phyloP scores from a whole-genome alignment of 2,329 filamentous ascomycete species.

The Thelonectria blattea region DNA sequence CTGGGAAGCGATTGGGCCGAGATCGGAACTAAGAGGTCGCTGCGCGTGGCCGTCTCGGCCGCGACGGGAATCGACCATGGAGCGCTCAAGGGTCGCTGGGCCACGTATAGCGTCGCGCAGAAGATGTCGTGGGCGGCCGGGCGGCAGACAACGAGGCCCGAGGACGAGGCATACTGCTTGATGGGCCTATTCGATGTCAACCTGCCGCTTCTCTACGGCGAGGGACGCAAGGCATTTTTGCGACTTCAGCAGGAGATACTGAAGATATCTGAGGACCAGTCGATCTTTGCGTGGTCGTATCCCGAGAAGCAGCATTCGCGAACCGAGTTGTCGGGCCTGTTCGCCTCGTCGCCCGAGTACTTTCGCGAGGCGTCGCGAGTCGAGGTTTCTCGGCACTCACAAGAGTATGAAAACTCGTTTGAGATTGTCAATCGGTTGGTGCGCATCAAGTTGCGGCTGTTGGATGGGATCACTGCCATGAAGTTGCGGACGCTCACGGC shows the following conservation, averaged over 20 bases:
- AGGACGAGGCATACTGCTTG: constrained; percentile 34
- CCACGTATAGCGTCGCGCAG: constrained; percentile 17
- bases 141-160: constrained; percentile 26
- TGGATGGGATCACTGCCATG: no score
- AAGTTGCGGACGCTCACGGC: no score
- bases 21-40: constrained; percentile 18
- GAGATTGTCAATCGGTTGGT: no score
- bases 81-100: constrained; percentile 7
- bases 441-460: no score
- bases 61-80: constrained; percentile 25
- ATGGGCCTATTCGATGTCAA: constrained; percentile 31
- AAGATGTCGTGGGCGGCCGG: constrained; percentile 33
- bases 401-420: no score
- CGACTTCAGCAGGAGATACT: constrained; percentile 37
- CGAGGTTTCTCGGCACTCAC: no score
- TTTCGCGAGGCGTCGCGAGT: no score
- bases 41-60: constrained; percentile 8
- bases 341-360: no score
- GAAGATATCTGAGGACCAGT: constrained; percentile 29
- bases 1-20: constrained; percentile 21
- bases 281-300: constrained; percentile 29
- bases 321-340: no score
- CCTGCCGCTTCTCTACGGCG: constrained; percentile 33
- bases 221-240: constrained; percentile 31
- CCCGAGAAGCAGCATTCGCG: no score